Evolutionary conservation across 352 stramenopile genomes (phyloP).

Genomic region (Plasmopara muralis): DNA sequence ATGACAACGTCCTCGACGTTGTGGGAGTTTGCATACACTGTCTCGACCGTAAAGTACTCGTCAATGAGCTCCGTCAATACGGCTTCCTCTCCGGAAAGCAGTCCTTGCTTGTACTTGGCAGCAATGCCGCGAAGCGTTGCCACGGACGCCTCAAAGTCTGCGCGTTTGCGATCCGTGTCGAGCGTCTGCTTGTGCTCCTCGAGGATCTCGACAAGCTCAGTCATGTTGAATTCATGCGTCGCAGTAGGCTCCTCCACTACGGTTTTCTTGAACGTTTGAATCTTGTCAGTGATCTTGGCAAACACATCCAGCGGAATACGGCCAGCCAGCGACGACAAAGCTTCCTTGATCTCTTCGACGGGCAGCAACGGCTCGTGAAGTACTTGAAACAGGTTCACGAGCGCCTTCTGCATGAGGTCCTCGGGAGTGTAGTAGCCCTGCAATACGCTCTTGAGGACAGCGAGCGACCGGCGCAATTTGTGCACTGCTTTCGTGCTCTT

Average conservation of each 20-base stretch:
- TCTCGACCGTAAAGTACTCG: conserved; percentile 76
- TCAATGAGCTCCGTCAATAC: conserved; percentile 72
- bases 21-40: conserved; percentile 62
- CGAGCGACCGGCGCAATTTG: conserved; percentile 70
- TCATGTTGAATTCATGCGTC: conserved; percentile 44
- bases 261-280: conserved; percentile 62
- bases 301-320: conserved; percentile 92
- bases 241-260: conserved; percentile 24
- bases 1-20: conserved; percentile 82
- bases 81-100: conserved; percentile 56
- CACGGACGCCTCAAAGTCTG: conserved; percentile 71
- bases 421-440: conserved; percentile 89
- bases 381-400: conserved; percentile 80
- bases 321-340: conserved; percentile 94
- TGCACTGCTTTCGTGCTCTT: conserved; percentile 51
- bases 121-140: conserved; percentile 62
- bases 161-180: conserved; percentile 38
- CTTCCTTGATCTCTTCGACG: conserved; percentile 94
- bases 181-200: conserved; percentile 62
- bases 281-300: conserved; percentile 80
- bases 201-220: conserved; percentile 47
- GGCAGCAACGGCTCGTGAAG: conserved; percentile 71
- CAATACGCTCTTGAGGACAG: conserved; percentile 89
- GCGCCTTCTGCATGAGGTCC: conserved; percentile 78
- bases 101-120: conserved; percentile 70